Evolutionary conservation across 768 basidiomycete genomes (phyloP).

Genomic region (Dendrothele bispora): DNA sequence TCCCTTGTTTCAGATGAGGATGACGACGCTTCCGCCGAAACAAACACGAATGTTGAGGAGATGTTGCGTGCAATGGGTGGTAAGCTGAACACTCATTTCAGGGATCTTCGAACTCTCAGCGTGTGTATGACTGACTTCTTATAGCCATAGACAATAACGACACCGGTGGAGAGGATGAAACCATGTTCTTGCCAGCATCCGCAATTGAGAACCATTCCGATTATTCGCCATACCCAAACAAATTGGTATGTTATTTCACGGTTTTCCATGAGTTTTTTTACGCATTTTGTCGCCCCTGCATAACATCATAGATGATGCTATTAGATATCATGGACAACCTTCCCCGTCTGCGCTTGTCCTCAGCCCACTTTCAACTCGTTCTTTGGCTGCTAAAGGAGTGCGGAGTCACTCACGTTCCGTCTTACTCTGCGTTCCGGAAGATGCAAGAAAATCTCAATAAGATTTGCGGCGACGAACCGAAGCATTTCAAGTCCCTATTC

Average conservation of each 20-base stretch:
- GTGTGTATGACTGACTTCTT: neutral
- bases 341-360: slow-evolving; percentile 12
- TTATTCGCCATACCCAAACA: slow-evolving; percentile 2
- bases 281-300: neutral
- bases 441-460: neutral
- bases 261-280: neutral
- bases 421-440: slow-evolving; percentile 10
- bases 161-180: neutral
- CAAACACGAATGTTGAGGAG: too few species aligned
- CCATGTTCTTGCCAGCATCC: neutral
- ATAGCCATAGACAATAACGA: neutral
- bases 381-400: slow-evolving; percentile 9
- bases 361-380: slow-evolving; percentile 6
- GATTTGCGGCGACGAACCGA: neutral
- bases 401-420: slow-evolving; percentile 7
- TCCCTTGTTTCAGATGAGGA: too few species aligned
- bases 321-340: slow-evolving; percentile 14
- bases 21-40: too few species aligned
- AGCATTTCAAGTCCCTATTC: neutral
- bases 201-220: too few species aligned
- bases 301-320: neutral
- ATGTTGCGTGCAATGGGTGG: too few species aligned
- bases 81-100: too few species aligned
- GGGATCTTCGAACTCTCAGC: neutral
- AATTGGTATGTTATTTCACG: neutral